Evolutionary conservation across 805 yeast genomes (phyloP), one percentile per base, ranked within the genome.

Genomic region (Saccharomyces cerevisiae): DNA sequence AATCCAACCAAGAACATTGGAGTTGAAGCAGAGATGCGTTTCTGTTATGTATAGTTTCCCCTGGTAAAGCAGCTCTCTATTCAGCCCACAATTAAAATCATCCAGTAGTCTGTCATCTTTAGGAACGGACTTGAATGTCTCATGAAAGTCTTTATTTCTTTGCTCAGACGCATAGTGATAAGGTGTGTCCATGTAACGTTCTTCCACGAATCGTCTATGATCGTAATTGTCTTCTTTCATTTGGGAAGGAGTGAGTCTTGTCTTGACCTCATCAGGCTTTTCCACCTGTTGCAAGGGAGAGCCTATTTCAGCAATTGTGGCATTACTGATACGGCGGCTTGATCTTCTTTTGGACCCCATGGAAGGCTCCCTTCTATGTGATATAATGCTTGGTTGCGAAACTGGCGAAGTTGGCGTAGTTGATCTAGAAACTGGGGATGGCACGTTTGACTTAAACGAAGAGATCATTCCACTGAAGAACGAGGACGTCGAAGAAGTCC

Each of bases 11-110:
- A 94, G 73, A 36, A 94, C 76, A 46, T 67, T 69, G 4, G 97
- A 88, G 65, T 88, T 85, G 76, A 94, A 94, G 64, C 97, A 89
- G 5, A 92, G 66, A 61, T 85, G 81, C 51, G 79, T 79, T 60
- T 88, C 92, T 17, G 95, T 81, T 8, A 94, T 78, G 67, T 89
- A 94, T 27, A 94, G 63, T 52, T 96, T 75, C 6, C 99, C 99
- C 66, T 94, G 98, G 8, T 89, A 72, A 29, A 92, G 73, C 49
- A 92, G 87, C 57, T 94, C 99, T 57, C 89, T 76, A 58, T 91
- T 86, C 52, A 92, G 71, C 0, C 97, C 97, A 74, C 98, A 94
- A 32, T 90, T 81, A 63, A 86, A 91, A 62, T 90, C 97, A 63
- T 89, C 97, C 36, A 92, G 68, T 14, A 92, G 72, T 51, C 85